Conservation (phyloP, 345 rosid species). For the Citrus medica region DNA sequence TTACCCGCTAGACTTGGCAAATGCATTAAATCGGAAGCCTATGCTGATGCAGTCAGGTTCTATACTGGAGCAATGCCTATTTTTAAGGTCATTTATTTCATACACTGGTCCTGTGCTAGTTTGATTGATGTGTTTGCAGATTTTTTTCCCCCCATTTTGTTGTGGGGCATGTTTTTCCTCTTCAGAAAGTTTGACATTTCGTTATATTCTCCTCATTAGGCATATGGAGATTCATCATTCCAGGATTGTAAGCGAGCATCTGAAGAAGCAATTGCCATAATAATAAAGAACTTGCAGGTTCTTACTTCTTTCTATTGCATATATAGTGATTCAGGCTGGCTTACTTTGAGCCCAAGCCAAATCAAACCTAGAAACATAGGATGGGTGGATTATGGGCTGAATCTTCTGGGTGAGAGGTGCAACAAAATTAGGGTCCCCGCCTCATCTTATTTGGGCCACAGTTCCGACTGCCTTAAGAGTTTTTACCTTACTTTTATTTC, state of each 20-base stretch:
- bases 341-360: not conserved
- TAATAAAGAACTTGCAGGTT: constrained; percentile 83
- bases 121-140: not conserved
- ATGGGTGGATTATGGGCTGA: not conserved
- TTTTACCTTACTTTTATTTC: too few species aligned
- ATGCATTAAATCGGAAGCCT: constrained; percentile 88
- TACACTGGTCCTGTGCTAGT: not conserved
- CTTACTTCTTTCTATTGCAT: constrained; percentile 5
- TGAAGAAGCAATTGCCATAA: constrained; percentile 75
- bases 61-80: constrained; percentile 98
- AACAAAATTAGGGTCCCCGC: not conserved
- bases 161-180: not conserved
- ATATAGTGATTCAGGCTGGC: not conserved
- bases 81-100: constrained; percentile 53
- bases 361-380: not conserved
- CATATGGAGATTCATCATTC: constrained; percentile 95
- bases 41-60: constrained; percentile 95
- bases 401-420: not conserved
- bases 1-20: constrained; percentile 94
- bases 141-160: not conserved
- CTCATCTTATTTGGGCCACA: not conserved
- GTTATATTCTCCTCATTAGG: constrained; percentile 40
- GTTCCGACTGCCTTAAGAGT: not conserved
- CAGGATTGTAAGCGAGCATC: constrained; percentile 96
- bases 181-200: constrained; percentile 13